These are phyloP conservation scores for Digitaria exilis DNA, from an alignment of 202 grass and related monocot genomes.

Conservation along the genomic window DNA sequence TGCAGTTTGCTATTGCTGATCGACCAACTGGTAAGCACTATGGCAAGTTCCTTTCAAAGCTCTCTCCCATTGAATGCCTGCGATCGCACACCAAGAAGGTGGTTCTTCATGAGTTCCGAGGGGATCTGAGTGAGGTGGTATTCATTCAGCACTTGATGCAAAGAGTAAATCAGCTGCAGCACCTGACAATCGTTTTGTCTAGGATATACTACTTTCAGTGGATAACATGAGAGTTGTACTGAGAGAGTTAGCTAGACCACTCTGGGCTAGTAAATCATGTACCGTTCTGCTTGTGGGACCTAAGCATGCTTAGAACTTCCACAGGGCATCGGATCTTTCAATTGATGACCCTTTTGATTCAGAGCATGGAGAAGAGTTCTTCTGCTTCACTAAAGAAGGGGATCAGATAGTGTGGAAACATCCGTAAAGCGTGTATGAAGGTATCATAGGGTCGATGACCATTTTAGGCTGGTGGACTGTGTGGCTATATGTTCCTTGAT, in stretches of 20 bases:
- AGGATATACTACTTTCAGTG: not conserved
- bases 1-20: not conserved
- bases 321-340: not conserved
- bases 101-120: constrained; percentile 8
- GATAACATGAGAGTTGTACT: not conserved
- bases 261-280: not conserved
- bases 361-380: not conserved
- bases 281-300: not conserved
- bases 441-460: not conserved
- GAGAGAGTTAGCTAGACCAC: not conserved
- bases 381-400: not conserved
- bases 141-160: not conserved
- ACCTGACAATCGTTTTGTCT: not conserved
- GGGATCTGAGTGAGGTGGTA: not conserved
- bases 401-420: not conserved
- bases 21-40: not conserved
- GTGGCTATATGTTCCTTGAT: not conserved
- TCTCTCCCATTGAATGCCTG: not conserved
- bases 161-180: not conserved
- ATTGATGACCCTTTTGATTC: not conserved
- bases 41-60: not conserved
- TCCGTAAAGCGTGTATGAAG: not conserved
- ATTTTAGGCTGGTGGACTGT: not conserved
- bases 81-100: constrained; percentile 14
- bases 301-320: not conserved